Conservation (phyloP, 495 filamentous ascomycete species). For the Aspergillus taichungensis region DNA sequence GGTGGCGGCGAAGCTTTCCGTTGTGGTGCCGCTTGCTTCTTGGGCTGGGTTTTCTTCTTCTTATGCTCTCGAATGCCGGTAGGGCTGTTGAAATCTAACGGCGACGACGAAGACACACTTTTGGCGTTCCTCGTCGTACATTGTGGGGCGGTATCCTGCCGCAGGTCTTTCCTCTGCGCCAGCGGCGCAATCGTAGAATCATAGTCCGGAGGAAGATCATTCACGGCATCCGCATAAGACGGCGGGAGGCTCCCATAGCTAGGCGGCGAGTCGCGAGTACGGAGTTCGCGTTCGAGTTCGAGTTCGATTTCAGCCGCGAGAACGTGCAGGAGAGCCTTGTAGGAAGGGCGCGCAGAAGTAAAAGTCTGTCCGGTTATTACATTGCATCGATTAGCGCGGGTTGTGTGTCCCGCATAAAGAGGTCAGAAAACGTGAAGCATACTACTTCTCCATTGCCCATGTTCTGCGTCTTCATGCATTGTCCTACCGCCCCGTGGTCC, state of each 20-base stretch:
- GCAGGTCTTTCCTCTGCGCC: conserved; percentile 16
- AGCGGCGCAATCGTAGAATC: conserved; percentile 24
- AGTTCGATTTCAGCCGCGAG: too few relatives aligned
- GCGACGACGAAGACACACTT: conserved; percentile 28
- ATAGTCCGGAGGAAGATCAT: conserved; percentile 37
- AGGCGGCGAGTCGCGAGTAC: conserved; percentile 4
- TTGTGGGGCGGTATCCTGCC: conserved; percentile 7
- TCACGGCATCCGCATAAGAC: conserved; percentile 34
- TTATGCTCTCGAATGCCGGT: conserved; percentile 41
- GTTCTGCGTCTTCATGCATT: too few relatives aligned
- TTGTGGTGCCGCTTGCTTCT: conserved; percentile 18
- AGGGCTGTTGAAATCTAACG: conserved; percentile 45
- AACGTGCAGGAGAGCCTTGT: too few relatives aligned
- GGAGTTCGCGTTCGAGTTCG: conserved; percentile 9
- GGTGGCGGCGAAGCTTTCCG: conserved; percentile 9
- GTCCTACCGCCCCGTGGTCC: too few relatives aligned
- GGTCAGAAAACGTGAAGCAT: too few relatives aligned
- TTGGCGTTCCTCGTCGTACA: conserved; percentile 23
- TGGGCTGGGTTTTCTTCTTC: too few relatives aligned
- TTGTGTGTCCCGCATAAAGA: too few relatives aligned
- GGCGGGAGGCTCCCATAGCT: conserved; percentile 28
- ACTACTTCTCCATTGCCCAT: too few relatives aligned
- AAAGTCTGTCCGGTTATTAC: too few relatives aligned
- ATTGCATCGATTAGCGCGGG: too few relatives aligned
- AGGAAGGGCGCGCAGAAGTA: too few relatives aligned